A percentile compares a stretch with the other conserved stretches of the same genome.
Conservation (phyloP, 192 early-diverging fungal genomes). For the Podila minutissima region DNA sequence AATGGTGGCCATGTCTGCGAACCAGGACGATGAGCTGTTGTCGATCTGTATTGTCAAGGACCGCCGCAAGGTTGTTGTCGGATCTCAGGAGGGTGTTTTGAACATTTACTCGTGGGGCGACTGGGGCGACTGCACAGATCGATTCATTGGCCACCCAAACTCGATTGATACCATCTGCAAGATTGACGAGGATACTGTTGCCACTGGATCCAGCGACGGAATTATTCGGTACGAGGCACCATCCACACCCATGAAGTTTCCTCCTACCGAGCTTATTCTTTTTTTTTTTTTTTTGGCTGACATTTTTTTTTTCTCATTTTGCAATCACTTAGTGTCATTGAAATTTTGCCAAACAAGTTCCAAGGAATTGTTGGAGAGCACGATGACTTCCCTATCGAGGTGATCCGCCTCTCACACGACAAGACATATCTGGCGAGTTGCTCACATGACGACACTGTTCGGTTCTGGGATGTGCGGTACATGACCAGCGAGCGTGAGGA, state of each 20-base stretch:
- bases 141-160: constrained; percentile 93
- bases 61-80: constrained; percentile 86
- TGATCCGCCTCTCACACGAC: constrained; percentile 75
- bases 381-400: constrained; percentile 90
- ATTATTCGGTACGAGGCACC: constrained; percentile 66
- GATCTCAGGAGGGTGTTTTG: constrained; percentile 89
- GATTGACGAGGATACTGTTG: constrained; percentile 84
- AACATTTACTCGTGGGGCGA: constrained; percentile 90
- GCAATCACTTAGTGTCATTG: constrained; percentile 66
- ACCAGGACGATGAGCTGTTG: constrained; percentile 96
- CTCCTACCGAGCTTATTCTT: too few relatives aligned
- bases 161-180: constrained; percentile 89
- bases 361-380: constrained; percentile 92
- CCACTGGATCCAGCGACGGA: constrained; percentile 94
- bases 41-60: constrained; percentile 82
- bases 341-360: constrained; percentile 91
- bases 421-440: constrained; percentile 81
- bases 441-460: constrained; percentile 87
- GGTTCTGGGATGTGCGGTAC: constrained; percentile 87
- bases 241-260: too few relatives aligned
- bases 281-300: not conserved
- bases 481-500: constrained; percentile 60
- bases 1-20: constrained; percentile 87
- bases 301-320: not conserved
- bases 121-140: constrained; percentile 94